Evolutionary conservation across 208 protist species (phyloP).

Genomic region (Dictyostelium gargantuum): DNA sequence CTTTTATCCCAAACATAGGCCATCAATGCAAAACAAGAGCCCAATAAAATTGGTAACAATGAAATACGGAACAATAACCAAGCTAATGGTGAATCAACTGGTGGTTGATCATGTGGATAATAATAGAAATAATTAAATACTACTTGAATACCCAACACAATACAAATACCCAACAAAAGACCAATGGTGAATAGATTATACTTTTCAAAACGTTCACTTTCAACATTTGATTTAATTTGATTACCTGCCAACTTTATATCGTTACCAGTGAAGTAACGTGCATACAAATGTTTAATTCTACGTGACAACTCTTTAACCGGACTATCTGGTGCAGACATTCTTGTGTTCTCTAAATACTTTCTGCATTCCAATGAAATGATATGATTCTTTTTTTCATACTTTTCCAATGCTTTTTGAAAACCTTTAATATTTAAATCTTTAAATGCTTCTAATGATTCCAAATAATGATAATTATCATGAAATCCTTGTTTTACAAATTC

Average conservation of each 20-base stretch:
- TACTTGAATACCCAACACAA: not conserved
- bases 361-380: not conserved
- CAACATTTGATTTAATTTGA: not conserved
- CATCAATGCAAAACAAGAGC: not conserved
- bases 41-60: slow-evolving; percentile 6
- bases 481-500: slow-evolving; percentile 16
- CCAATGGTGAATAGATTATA: not conserved
- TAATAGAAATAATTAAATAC: slow-evolving; percentile 24
- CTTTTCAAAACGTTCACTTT: not conserved
- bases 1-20: not conserved
- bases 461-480: not conserved
- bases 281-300: slow-evolving; percentile 5
- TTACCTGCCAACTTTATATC: slow-evolving; percentile 2
- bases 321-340: not conserved
- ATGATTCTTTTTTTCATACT: slow-evolving; percentile 15
- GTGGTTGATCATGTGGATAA: slow-evolving; percentile 18
- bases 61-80: slow-evolving; percentile 45
- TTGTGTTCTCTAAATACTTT: not conserved
- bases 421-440: slow-evolving; percentile 10
- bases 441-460: not conserved
- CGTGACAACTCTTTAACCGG: not conserved
- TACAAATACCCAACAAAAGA: not conserved
- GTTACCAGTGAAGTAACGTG: slow-evolving; percentile 49
- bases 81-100: not conserved
- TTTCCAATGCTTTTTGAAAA: slow-evolving; percentile 18